Base-by-base conservation (phyloP, 1,139 yeast genomes). In the Hemisphaericaspora subhashii region DNA sequence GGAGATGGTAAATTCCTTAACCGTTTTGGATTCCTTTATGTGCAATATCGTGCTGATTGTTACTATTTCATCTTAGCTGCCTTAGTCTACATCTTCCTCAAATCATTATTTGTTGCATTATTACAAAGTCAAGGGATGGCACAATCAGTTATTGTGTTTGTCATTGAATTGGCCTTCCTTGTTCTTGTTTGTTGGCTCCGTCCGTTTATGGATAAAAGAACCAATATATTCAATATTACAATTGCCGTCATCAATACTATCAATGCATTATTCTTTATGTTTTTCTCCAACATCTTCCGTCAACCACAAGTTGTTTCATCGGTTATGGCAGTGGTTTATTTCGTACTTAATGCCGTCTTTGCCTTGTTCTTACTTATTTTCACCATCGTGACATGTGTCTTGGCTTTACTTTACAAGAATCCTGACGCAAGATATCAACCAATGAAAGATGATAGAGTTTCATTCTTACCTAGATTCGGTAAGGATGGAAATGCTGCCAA, bases 381-480 rank as follows among this genome's bases (percentile, higher is more conserved):
- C 73, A 87, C 96, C 39, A 83, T 90, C 50, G 80, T 89, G 33
- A 87, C 96, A 4, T 89, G 97, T 66, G 72, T 83, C 9, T 72
- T 88, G 60, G 96, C 97, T 0, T 64, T 90, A 51, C 55, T 90
- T 25, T 84, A 87, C 62, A 88, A 85, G 70, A 89, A 92, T 61
- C 98, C 98, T 41, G 98, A 92, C 64, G 82, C 94, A 12, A 77
- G 96, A 52, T 92, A 92, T 68, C 94, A 89, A 70, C 97, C 97
- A 51, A 87, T 92, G 88, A 85, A 86, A 53, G 98, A 92, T 60
- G 98, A 92, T 58, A 81, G 98, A 62, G 94, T 87, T 40, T 86
- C 96, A 16, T 92, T 92, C 63, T 77, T 81, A 52, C 82, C 81
- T 23, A 73, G 81, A 48, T 66, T 70, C 48, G 84, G 82, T 47